Percentiles rank a stretch among this genome's conserved stretches.
Conservation (phyloP, 2,329 filamentous ascomycete species). For the Neofusicoccum ribis region DNA sequence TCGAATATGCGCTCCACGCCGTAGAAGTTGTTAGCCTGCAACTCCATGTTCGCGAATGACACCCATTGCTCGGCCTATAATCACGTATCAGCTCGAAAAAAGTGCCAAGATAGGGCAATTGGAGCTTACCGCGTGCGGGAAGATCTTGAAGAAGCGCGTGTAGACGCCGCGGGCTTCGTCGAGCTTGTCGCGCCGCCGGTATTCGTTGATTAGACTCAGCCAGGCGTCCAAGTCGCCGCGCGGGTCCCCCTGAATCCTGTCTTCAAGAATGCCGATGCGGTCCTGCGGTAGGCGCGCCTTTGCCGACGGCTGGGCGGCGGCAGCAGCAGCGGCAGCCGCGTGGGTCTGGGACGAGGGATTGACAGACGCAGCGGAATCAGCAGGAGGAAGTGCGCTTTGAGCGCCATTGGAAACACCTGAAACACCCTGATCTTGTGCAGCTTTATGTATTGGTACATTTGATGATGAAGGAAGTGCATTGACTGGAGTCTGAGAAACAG, state of each 20-base stretch:
- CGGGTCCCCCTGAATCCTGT: slow-evolving; percentile 87
- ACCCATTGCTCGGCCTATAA: slow-evolving; percentile 86
- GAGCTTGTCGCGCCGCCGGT: slow-evolving; percentile 77
- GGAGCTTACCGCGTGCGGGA: slow-evolving; percentile 80
- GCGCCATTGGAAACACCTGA: slow-evolving; percentile 39
- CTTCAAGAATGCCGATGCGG: slow-evolving; percentile 77
- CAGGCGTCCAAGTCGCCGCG: slow-evolving; percentile 91
- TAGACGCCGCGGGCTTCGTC: slow-evolving; percentile 80
- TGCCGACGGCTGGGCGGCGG: slow-evolving; percentile 33
- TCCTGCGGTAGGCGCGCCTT: slow-evolving; percentile 67
- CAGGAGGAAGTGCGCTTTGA: slow-evolving; percentile 50
- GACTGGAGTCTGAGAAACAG: slow-evolving; percentile 57
- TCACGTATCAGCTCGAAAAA: slow-evolving; percentile 15
- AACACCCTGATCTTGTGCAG: slow-evolving; percentile 53
- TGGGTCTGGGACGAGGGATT: slow-evolving; percentile 23
- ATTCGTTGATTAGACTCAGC: slow-evolving; percentile 81
- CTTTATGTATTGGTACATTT: slow-evolving; percentile 63
- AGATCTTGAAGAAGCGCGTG: slow-evolving; percentile 82
- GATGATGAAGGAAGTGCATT: slow-evolving; percentile 54
- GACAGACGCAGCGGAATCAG: slow-evolving; percentile 43
- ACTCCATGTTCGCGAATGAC: slow-evolving; percentile 84
- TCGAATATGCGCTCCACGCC: slow-evolving; percentile 82
- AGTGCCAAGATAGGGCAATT: not conserved
- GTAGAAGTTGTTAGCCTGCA: slow-evolving; percentile 78
- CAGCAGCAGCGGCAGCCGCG: slow-evolving; percentile 27